These are phyloP conservation scores for Exophiala sp. DNA, from an alignment of 2,329 filamentous ascomycete species.

Conservation along the genomic window DNA sequence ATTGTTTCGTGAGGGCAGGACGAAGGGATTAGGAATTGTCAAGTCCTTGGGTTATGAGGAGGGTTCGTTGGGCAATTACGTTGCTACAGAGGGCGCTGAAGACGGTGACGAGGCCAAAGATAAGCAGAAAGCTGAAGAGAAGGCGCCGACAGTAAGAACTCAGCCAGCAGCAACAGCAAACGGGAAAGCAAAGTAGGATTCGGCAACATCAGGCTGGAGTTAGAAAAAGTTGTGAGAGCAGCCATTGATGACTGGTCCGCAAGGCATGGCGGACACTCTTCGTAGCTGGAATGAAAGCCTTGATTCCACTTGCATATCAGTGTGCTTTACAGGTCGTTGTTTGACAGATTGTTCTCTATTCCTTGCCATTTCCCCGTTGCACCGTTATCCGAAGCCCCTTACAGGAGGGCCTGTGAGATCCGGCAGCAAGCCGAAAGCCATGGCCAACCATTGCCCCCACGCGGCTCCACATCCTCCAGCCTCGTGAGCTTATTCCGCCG, in stretches of 20 bases:
- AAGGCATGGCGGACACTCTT: too few relatives aligned
- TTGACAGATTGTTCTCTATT: background rate
- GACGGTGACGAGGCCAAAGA: conserved; percentile 7
- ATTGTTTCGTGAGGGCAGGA: conserved; percentile 88
- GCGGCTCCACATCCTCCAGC: background rate
- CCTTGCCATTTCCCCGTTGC: background rate
- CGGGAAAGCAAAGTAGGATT: conserved; percentile 12
- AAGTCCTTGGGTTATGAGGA: conserved; percentile 84
- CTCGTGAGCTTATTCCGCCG: background rate
- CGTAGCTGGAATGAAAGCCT: too few relatives aligned
- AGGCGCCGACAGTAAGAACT: background rate
- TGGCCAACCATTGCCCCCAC: too few relatives aligned
- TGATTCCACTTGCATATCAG: too few relatives aligned
- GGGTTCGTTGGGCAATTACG: conserved; percentile 46
- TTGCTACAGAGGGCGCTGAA: background rate
- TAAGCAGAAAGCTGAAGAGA: conserved; percentile 14
- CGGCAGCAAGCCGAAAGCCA: background rate
- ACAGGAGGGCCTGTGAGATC: background rate
- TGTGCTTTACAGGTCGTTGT: too few relatives aligned
- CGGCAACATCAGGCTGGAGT: background rate
- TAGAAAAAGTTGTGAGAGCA: too few relatives aligned
- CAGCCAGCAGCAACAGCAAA: conserved; percentile 3
- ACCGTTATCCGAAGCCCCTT: background rate
- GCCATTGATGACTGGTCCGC: too few relatives aligned
- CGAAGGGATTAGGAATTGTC: conserved; percentile 92